Base-by-base conservation (phyloP, 2,329 filamentous ascomycete genomes). In the Alternaria infectoria region DNA sequence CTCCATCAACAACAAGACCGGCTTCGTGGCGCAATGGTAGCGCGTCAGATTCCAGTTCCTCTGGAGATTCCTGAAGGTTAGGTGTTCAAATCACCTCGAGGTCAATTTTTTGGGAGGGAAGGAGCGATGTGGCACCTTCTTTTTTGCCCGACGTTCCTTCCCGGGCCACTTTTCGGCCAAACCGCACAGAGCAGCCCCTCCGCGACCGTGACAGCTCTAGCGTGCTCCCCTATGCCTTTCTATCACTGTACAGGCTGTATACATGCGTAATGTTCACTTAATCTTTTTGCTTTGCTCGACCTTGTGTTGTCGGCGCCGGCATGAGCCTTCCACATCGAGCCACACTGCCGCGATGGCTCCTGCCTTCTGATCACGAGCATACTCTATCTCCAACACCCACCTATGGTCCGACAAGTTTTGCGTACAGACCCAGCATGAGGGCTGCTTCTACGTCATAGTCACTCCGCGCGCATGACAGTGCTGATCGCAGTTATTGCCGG, bases 1-100 rank as follows among this genome's bases (percentile, higher is more conserved):
- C n/a, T n/a, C n/a, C 28, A 60, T 51, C 36, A 63, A n/a, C 28
- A 63, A n/a, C 15, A 40, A 55, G 23, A 60, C 51, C 26, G 61
- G 61, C 61, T 63, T 63, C 61, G 57, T 63, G 61, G 61, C 61
- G 61, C 61, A 63, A 63, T 63, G 61, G 61, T 63, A 63, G 61
- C 61, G 61, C 61, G 61, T 63, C 61, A 63, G 61, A 63, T 63
- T 63, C 61, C 61, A 63, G 61, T 63, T 60, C 12, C 51, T 51
- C 61, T 63, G 61, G 61, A 63, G 61, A 21, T 23, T 60, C 61
- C 61, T 63, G 61, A 63, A 63, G 61, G 61, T 60, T 63, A 63
- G 61, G 61, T 57, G 61, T 63, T 63, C 61, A 63, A 63, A 63
- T 63, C 61, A 57, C 61, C 61, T 63, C 57, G 61, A 63, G 61